Conservation (phyloP, 2,329 filamentous ascomycete genomes). For the Aspergillus udagawae region DNA sequence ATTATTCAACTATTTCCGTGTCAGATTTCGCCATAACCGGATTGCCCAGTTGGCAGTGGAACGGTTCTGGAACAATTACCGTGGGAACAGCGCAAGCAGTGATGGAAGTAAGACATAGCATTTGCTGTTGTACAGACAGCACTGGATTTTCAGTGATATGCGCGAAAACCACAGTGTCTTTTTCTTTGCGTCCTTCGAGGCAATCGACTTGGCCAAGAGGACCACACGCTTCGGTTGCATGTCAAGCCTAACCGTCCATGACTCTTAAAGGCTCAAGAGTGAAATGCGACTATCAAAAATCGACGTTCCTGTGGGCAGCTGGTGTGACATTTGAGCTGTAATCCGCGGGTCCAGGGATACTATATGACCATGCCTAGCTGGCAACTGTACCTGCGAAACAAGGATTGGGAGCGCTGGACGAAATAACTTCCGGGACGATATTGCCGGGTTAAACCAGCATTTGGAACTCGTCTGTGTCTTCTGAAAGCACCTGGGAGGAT, state of each 20-base stretch:
- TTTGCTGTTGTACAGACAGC: not conserved
- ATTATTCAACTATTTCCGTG: constrained; percentile 79
- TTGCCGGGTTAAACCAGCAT: not conserved
- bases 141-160: not conserved
- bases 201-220: not conserved
- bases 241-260: not conserved
- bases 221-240: not conserved
- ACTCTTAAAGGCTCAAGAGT: not conserved
- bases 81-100: constrained; percentile 20
- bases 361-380: not conserved
- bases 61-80: constrained; percentile 53
- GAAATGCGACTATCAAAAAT: not conserved
- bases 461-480: not conserved
- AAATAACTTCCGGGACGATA: not conserved
- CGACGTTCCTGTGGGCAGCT: not conserved
- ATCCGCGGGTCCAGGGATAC: not conserved
- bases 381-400: not conserved
- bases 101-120: constrained; percentile 22
- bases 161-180: not conserved
- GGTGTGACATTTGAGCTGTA: not conserved
- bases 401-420: not conserved
- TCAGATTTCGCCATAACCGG: constrained; percentile 55
- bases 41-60: constrained; percentile 51
- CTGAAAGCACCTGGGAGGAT: not conserved
- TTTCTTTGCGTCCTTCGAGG: not conserved